Conservation (phyloP, 2,329 filamentous ascomycete species). For the Paraphaeosphaeria minitans region DNA sequence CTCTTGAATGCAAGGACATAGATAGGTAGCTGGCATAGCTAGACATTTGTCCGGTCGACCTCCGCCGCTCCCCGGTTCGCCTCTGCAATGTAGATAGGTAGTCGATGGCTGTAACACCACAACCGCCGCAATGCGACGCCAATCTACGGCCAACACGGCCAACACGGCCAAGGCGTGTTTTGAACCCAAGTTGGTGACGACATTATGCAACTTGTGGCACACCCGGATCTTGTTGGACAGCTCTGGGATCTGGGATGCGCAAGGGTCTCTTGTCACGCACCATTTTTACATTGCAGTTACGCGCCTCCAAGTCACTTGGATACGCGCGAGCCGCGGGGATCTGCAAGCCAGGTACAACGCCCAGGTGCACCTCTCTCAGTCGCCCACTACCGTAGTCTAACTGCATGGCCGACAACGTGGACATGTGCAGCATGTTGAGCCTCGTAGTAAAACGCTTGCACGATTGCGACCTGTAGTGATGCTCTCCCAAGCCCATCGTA, state of each 20-base stretch:
- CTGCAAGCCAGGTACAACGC: neutral
- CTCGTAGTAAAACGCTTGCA: neutral
- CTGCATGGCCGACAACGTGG: neutral
- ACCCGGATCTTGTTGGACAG: neutral
- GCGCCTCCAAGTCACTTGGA: neutral
- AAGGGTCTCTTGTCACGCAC: neutral
- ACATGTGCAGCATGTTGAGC: neutral
- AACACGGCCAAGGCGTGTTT: too few relatives aligned
- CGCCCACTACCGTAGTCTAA: too few relatives aligned
- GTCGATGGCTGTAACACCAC: constrained; percentile 2
- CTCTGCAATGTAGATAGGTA: neutral
- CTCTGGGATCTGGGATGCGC: neutral
- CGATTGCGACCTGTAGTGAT: neutral
- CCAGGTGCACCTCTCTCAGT: neutral
- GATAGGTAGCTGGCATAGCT: neutral
- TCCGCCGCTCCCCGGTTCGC: neutral
- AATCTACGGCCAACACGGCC: neutral
- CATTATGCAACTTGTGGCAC: constrained; percentile 13
- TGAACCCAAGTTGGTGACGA: constrained; percentile 12
- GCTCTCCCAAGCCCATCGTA: neutral
- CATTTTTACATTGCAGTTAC: neutral
- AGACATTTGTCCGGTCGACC: neutral
- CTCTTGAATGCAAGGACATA: neutral
- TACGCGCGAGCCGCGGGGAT: neutral
- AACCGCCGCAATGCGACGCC: neutral